Conservation (phyloP, 2,329 filamentous ascomycete genomes). For the Talaromyces sp. region DNA sequence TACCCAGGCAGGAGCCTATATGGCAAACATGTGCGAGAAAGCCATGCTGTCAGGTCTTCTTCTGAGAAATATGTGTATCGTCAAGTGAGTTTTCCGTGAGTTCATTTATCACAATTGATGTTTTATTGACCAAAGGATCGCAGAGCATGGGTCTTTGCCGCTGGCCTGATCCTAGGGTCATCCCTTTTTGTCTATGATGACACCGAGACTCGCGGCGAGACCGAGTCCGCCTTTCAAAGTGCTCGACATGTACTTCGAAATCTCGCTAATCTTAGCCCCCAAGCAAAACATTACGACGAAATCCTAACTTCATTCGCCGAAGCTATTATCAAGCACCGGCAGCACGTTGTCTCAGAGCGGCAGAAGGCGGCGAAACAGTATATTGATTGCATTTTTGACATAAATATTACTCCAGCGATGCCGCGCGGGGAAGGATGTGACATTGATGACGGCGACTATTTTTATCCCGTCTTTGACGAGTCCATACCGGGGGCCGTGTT, state of each 20-base stretch:
- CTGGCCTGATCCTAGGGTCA: conserved; percentile 53
- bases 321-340: conserved; percentile 40
- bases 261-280: conserved; percentile 46
- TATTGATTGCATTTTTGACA: conserved; percentile 8
- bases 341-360: conserved; percentile 14
- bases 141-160: conserved; percentile 51
- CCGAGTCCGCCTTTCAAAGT: conserved; percentile 45
- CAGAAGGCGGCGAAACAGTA: conserved; percentile 6
- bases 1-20: conserved; percentile 50
- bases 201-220: conserved; percentile 34
- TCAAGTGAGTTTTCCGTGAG: conserved; percentile 44
- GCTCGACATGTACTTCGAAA: conserved; percentile 46
- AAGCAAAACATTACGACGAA: conserved; percentile 53
- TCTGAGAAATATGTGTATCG: conserved; percentile 52
- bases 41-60: conserved; percentile 39
- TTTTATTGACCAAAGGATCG: not conserved
- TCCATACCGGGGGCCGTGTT: not conserved
- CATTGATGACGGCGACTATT: not conserved
- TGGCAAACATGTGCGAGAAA: conserved; percentile 51
- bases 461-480: not conserved
- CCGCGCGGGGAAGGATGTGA: not conserved
- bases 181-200: conserved; percentile 39
- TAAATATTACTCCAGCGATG: not conserved
- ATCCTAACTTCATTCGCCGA: conserved; percentile 46
- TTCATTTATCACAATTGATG: not conserved